Evolutionary conservation across 78 protist genomes (phyloP).

Genomic region (Cavenderia fasciculata): DNA sequence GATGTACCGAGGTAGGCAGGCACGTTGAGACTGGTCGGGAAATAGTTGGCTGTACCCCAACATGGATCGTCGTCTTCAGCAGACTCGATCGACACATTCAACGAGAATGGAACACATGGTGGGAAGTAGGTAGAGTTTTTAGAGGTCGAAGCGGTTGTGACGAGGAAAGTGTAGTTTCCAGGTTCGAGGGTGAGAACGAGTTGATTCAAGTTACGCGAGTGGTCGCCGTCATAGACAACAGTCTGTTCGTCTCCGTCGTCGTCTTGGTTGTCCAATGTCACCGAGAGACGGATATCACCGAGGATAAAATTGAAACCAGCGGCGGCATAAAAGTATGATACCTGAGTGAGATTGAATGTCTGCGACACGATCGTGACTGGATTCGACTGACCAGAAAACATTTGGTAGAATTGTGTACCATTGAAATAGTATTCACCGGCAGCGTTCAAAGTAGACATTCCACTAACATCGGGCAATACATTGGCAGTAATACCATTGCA

Average conservation of each 20-base stretch:
- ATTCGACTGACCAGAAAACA: background rate
- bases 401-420: background rate
- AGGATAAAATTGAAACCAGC: slow-evolving; percentile 12
- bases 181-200: background rate
- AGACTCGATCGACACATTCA: background rate
- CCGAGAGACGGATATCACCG: slow-evolving; percentile 27
- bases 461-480: background rate
- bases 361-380: background rate
- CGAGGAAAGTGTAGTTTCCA: slow-evolving; percentile 16
- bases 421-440: too few species aligned
- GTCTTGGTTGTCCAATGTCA: background rate
- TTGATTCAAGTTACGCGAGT: slow-evolving; percentile 35
- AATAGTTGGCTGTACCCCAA: background rate
- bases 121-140: background rate
- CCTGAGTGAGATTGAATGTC: background rate
- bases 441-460: background rate
- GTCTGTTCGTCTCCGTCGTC: background rate
- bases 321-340: background rate
- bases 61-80: slow-evolving; percentile 4
- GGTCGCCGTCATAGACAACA: background rate
- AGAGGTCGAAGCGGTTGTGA: background rate
- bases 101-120: background rate
- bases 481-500: background rate
- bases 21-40: slow-evolving; percentile 24
- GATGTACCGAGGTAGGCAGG: slow-evolving; percentile 36